Evolutionary conservation across 75 land plant species (phyloP), one percentile per base, ranked within the genome.

Genomic region (Sequoiadendron giganteum): DNA sequence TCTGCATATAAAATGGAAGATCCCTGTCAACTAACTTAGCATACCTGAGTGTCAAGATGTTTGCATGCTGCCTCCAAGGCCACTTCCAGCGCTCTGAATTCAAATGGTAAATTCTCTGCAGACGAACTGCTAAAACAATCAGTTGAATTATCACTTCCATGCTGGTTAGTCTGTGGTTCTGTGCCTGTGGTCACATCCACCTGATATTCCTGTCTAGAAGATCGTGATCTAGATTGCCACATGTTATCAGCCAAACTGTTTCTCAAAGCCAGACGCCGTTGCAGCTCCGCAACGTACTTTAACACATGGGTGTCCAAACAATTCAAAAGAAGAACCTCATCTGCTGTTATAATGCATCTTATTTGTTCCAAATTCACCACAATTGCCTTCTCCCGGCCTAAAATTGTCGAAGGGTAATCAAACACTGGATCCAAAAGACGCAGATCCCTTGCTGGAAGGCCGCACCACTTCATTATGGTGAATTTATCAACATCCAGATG

Each of bases 351-450:
- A 28, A 97, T 93, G 88, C 98, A 97, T 52, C 97, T 89, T 39
- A 97, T 95, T 58, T 97, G 97, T 65, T 95, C 98, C 76, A 97
- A 91, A 86, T 92, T 96, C 76, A 96, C 95, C 21, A 96, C 98
- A 85, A 96, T 96, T 42, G 98, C 97, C 85, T 93, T 94, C 90
- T 95, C 97, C 32, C 96, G 87, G 14, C 97, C 98, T 25, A 95
- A 80, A 79, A 97, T 94, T 3, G 98, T 93, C 3, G 95, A 93
- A 65, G 98, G 97, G 70, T 95, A 96, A 40, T 94, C 94, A 87
- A 96, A 96, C 56, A 95, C 83, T 28, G 98, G 98, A 85, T 96
- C 98, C 77, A 96, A 83, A 65, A 96, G 92, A 47, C 98, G 90
- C 10, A 96, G 90, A 85, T 96, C 98, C 68, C 98, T 92, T 18